Evolutionary conservation across 2,329 filamentous ascomycete genomes (phyloP).

Genomic region (Podosphaera aphanis): DNA sequence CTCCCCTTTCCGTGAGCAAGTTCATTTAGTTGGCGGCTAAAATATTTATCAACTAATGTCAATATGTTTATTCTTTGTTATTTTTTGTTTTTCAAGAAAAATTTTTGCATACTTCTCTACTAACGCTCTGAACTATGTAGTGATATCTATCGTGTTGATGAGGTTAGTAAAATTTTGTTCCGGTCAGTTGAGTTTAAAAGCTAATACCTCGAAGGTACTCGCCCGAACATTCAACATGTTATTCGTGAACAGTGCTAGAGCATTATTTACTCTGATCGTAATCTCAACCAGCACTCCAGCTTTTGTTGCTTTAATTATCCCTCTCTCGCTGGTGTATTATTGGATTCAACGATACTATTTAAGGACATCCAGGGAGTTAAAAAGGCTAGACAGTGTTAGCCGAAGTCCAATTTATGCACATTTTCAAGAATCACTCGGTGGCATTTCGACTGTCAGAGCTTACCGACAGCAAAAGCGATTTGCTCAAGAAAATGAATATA

Average conservation of each 20-base stretch:
- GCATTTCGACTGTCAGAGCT: conserved; percentile 83
- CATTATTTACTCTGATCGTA: conserved; percentile 64
- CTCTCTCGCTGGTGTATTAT: conserved; percentile 58
- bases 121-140: conserved; percentile 15
- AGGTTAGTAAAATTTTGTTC: conserved; percentile 11
- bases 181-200: conserved; percentile 13
- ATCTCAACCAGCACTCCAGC: conserved; percentile 62
- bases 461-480: conserved; percentile 79
- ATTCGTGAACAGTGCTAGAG: conserved; percentile 52
- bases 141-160: conserved; percentile 26
- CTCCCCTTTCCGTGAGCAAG: conserved; percentile 7
- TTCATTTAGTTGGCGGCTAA: no score
- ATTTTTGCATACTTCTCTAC: conserved; percentile 4
- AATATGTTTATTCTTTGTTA: conserved; percentile 3
- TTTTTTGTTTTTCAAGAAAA: not conserved
- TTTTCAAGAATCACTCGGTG: conserved; percentile 90
- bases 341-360: conserved; percentile 96
- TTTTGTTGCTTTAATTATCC: conserved; percentile 62
- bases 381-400: conserved; percentile 83
- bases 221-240: conserved; percentile 96
- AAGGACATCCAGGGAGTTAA: conserved; percentile 83
- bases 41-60: no score
- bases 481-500: conserved; percentile 85
- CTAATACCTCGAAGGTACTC: conserved; percentile 72
- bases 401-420: conserved; percentile 93